Percentiles rank a stretch among this genome's conserved stretches.
phyloP scores from a whole-genome alignment of 2,329 filamentous ascomycete genomes.

The Scortechinia acanthostroma region DNA sequence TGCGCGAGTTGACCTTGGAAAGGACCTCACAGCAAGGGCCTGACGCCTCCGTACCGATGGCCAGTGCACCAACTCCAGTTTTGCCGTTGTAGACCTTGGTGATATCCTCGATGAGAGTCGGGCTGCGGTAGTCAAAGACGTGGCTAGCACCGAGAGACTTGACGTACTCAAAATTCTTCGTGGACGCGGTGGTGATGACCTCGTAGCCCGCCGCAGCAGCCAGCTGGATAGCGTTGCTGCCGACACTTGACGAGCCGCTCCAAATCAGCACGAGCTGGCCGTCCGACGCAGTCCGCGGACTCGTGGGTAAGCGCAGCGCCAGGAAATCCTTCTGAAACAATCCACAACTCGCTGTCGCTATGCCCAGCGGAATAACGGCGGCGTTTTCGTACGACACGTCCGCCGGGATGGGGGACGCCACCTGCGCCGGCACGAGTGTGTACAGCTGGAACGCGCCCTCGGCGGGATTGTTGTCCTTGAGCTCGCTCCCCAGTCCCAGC shows the following conservation, averaged over 20 bases:
- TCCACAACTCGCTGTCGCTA: slow-evolving; percentile 15
- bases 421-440: slow-evolving; percentile 8
- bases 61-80: background rate
- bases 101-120: slow-evolving; percentile 17
- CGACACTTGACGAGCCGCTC: slow-evolving; percentile 39
- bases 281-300: slow-evolving; percentile 4
- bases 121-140: slow-evolving; percentile 33
- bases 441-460: slow-evolving; percentile 14
- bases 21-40: slow-evolving; percentile 53
- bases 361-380: slow-evolving; percentile 14
- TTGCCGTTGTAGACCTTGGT: slow-evolving; percentile 4
- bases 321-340: slow-evolving; percentile 12
- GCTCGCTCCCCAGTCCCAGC: slow-evolving; percentile 10
- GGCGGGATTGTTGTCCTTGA: slow-evolving; percentile 9
- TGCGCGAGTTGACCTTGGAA: slow-evolving; percentile 46
- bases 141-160: slow-evolving; percentile 30
- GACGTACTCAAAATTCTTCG: slow-evolving; percentile 32
- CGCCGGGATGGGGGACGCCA: slow-evolving; percentile 11
- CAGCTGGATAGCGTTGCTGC: slow-evolving; percentile 35
- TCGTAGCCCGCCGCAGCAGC: slow-evolving; percentile 31
- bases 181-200: slow-evolving; percentile 31
- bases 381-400: slow-evolving; percentile 13
- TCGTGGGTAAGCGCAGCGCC: slow-evolving; percentile 9
- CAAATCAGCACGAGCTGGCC: slow-evolving; percentile 29
- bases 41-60: slow-evolving; percentile 10